Evolutionary conservation across 768 basidiomycete genomes (phyloP).

Genomic region (Pisolithus tinctorius): DNA sequence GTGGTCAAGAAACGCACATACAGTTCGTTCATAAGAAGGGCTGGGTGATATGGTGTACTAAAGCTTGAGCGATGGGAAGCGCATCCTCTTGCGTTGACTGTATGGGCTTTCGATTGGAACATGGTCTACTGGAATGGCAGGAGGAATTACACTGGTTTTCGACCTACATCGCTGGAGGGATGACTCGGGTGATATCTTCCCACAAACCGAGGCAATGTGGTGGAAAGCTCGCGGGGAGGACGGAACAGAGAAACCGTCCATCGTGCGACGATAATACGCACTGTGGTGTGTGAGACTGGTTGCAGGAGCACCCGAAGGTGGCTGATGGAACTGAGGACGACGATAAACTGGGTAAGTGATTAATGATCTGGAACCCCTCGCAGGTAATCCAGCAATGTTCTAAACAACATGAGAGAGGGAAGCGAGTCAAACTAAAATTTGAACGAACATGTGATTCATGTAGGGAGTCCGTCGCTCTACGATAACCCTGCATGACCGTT

Average conservation of each 20-base stretch:
- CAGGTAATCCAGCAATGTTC: constrained; percentile 26
- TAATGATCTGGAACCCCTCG: constrained; percentile 24
- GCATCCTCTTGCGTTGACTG: constrained; percentile 23
- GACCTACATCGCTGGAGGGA: constrained; percentile 25
- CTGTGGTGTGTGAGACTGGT: constrained; percentile 4
- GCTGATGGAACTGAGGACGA: constrained; percentile 10
- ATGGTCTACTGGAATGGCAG: constrained; percentile 12
- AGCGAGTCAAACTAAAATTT: background rate
- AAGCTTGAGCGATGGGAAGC: constrained; percentile 25
- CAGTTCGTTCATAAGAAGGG: no score
- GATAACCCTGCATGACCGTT: no score
- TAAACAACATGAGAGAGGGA: constrained; percentile 3
- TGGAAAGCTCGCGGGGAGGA: constrained; percentile 8
- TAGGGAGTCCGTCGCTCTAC: constrained; percentile 16
- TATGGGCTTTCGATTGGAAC: constrained; percentile 15
- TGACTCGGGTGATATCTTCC: constrained; percentile 16
- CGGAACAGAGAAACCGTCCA: constrained; percentile 15
- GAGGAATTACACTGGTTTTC: constrained; percentile 12
- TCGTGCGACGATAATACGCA: constrained; percentile 5
- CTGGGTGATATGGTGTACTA: constrained; percentile 6
- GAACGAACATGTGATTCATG: constrained; percentile 17
- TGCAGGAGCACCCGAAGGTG: background rate
- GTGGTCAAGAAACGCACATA: no score
- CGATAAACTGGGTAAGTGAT: constrained; percentile 25
- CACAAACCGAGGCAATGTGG: constrained; percentile 10